Percentiles rank a stretch among this genome's conserved stretches.
Evolutionary conservation across 2,329 filamentous ascomycete species (phyloP).

Genomic region (Pestalotiopsis sp.): DNA sequence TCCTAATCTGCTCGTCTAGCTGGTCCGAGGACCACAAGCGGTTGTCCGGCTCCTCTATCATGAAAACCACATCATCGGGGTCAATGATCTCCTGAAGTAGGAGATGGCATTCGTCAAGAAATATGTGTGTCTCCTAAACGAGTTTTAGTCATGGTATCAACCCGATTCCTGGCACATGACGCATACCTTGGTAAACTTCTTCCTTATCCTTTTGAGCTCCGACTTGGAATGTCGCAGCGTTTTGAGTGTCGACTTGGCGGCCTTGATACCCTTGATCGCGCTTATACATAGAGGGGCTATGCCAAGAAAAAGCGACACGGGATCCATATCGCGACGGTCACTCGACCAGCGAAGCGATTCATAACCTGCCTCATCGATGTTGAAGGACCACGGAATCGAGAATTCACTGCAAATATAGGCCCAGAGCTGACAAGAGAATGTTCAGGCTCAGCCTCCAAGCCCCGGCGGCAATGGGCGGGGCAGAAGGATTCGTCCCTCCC

Average conservation of each 20-base stretch:
- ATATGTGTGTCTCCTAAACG: conserved; percentile 11
- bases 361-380: not conserved
- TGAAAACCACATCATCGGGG: conserved; percentile 9
- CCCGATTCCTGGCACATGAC: not conserved
- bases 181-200: conserved; percentile 14
- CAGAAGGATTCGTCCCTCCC: not conserved
- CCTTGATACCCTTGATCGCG: conserved; percentile 15
- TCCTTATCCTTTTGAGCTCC: conserved; percentile 13
- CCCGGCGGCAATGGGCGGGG: not conserved
- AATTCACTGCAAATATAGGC: not conserved
- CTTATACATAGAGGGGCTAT: conserved; percentile 15
- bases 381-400: not conserved
- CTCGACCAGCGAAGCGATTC: not conserved
- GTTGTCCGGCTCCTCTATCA: conserved; percentile 13
- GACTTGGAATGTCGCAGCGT: conserved; percentile 14
- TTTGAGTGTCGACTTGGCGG: conserved; percentile 15
- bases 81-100: conserved; percentile 15
- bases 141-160: not conserved
- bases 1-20: conserved; percentile 14
- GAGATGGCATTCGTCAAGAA: conserved; percentile 18
- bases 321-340: not conserved
- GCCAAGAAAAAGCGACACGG: conserved; percentile 8
- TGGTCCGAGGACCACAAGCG: not conserved
- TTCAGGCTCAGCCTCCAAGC: not conserved
- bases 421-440: not conserved